Percentiles rank a stretch among this genome's conserved stretches.
These are phyloP conservation scores for Priceomyces haplophilus DNA, from an alignment of 805 yeast species.

Conservation along the genomic window DNA sequence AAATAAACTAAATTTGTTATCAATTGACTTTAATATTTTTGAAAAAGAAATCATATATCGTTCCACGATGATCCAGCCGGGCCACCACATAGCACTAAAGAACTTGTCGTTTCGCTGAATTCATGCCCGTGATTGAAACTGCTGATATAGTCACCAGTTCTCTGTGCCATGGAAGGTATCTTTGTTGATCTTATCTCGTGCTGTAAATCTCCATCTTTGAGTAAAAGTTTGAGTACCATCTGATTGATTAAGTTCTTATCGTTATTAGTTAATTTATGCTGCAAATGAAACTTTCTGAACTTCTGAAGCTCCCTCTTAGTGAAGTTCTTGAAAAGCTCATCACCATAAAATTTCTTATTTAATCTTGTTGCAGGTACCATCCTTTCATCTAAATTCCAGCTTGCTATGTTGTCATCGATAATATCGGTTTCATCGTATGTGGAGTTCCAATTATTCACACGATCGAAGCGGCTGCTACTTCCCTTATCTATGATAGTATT, in stretches of 20 bases:
- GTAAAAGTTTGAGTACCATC: conserved; percentile 11
- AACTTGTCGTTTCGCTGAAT: conserved; percentile 9
- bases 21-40: background rate
- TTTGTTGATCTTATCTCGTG: background rate
- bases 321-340: conserved; percentile 25
- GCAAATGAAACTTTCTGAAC: conserved; percentile 20
- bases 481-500: conserved; percentile 4
- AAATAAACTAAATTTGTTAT: background rate
- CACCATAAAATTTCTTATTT: conserved; percentile 26
- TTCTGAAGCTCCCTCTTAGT: conserved; percentile 21
- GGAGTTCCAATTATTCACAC: conserved; percentile 6
- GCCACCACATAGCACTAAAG: conserved; percentile 20
- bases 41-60: conserved; percentile 8
- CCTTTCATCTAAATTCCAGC: conserved; percentile 34
- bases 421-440: conserved; percentile 14
- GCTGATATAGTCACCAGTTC: conserved; percentile 3
- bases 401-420: conserved; percentile 34
- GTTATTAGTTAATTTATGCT: conserved; percentile 1
- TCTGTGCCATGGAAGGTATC: background rate
- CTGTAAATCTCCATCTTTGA: conserved; percentile 3
- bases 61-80: conserved; percentile 14
- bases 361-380: conserved; percentile 1
- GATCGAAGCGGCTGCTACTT: conserved; percentile 2
- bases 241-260: conserved; percentile 11
- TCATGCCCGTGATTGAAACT: conserved; percentile 5